phyloP scores from a whole-genome alignment of 2,329 filamentous ascomycete species.

The Xylaria polymorpha region DNA sequence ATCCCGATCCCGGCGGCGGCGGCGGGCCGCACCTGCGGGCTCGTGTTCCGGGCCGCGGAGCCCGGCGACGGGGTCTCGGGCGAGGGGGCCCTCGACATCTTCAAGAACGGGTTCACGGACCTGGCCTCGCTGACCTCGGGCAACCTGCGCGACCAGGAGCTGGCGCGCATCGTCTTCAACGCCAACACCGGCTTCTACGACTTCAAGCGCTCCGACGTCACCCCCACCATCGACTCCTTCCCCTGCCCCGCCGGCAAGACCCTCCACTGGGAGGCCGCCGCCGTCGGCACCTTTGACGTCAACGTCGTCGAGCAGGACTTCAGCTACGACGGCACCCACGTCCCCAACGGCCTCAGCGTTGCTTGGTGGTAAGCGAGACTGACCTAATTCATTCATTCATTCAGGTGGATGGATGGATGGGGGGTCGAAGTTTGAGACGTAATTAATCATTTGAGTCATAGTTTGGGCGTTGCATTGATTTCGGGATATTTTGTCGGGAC shows the following conservation, averaged over 20 bases:
- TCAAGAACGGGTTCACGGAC: slow-evolving; percentile 44
- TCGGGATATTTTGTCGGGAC: neutral
- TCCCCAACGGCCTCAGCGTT: slow-evolving; percentile 46
- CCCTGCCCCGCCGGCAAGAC: slow-evolving; percentile 43
- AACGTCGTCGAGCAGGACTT: slow-evolving; percentile 44
- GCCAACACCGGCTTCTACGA: slow-evolving; percentile 38
- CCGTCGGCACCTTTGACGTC: slow-evolving; percentile 43
- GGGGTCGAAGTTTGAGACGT: neutral
- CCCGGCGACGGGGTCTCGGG: slow-evolving; percentile 38
- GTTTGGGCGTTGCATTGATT: neutral
- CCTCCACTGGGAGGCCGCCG: slow-evolving; percentile 45
- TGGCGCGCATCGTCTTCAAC: slow-evolving; percentile 45
- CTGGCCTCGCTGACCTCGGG: slow-evolving; percentile 39
- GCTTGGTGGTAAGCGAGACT: slow-evolving; percentile 36
- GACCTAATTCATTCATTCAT: neutral
- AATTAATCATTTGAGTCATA: neutral
- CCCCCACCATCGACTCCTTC: slow-evolving; percentile 41
- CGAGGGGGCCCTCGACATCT: slow-evolving; percentile 42
- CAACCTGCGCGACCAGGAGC: slow-evolving; percentile 43
- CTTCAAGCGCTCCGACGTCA: slow-evolving; percentile 41
- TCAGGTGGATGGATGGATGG: neutral
- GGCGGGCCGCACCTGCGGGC: slow-evolving; percentile 43
- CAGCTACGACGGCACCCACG: slow-evolving; percentile 31
- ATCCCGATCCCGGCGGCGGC: slow-evolving; percentile 44
- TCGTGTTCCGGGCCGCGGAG: slow-evolving; percentile 41